Evolutionary conservation across 2,329 filamentous ascomycete genomes (phyloP), one percentile per base, ranked within the genome.

Genomic region (Botrytis pseudocinerea): DNA sequence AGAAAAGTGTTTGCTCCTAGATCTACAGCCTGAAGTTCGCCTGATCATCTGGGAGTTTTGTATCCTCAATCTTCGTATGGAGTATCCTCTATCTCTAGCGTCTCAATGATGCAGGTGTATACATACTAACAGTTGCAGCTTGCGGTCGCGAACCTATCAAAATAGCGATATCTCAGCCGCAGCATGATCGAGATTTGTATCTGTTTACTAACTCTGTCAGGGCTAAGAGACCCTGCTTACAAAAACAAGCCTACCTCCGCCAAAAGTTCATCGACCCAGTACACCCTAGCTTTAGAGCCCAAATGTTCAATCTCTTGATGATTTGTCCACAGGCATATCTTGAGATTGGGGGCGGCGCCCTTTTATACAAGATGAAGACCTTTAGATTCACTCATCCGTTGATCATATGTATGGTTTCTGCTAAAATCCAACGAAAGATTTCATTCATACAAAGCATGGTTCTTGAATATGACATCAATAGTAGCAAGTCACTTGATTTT

Each of bases 261-360:
- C 46, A 51, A 22, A 54, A 42, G 22, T 54, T 14, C 25, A 22
- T 68, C 16, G 35, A 68, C 9, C 5, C 2, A 8, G 32, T 28
- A 18, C 35, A 42, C 38, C 64, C 46, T 42, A 42, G 1, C 64
- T 68, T 68, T 22, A 9, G 28, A 60, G 51, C 14, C 14, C 51
- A 46, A 22, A 38, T 20, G 16, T 61, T 46, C 20, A 44, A 60
- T 48, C 68, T 60, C 54, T 38, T 38, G 5, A 9, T 38, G 20
- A 70, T 70, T 35, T 61, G 54, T 40, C 65, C 48, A 10, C 48
- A 70, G 28, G 54, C 54, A n/a, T 70, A 61, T 61, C 51, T 46
- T 8, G 28, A 61, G 2, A 70, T 61, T 20, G 28, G 14, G 28
- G 40, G 68, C n/a, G 54, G 54, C 25, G 32, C 40, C 8, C 32